Percentiles rank a stretch among this genome's conserved stretches.
These are phyloP conservation scores for Arachis stenosperma DNA, from an alignment of 306 rosid genomes.

Conservation along the genomic window DNA sequence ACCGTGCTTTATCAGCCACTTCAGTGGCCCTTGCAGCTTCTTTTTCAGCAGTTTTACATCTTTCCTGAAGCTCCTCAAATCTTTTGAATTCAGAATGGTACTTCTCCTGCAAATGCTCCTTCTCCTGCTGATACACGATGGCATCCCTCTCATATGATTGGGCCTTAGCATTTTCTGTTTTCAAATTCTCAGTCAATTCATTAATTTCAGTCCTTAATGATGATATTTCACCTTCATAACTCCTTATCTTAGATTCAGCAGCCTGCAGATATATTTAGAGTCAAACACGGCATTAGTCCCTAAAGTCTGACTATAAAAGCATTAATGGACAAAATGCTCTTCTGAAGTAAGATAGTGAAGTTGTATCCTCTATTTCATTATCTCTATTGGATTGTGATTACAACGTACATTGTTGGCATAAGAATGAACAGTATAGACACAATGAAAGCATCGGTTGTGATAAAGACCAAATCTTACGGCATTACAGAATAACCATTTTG, in stretches of 20 bases:
- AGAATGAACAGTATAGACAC: neutral
- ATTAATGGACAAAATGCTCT: neutral
- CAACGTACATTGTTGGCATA: neutral
- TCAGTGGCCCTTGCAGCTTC: constrained; percentile 82
- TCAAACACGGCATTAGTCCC: constrained; percentile 18
- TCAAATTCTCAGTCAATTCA: constrained; percentile 66
- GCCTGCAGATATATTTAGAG: constrained; percentile 55
- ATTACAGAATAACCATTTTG: neutral
- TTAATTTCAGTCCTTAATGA: constrained; percentile 65
- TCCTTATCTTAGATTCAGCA: constrained; percentile 78
- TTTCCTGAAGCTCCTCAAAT: constrained; percentile 80
- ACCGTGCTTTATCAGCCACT: constrained; percentile 82
- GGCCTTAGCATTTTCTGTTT: constrained; percentile 61
- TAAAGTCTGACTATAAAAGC: neutral
- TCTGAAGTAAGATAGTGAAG: neutral
- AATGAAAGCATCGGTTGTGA: neutral
- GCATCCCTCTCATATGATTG: constrained; percentile 82
- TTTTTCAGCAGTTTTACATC: constrained; percentile 76
- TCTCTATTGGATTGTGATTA: neutral
- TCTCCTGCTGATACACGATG: constrained; percentile 72
- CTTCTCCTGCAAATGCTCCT: constrained; percentile 71
- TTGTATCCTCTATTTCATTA: neutral
- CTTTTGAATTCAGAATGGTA: constrained; percentile 74
- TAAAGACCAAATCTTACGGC: neutral
- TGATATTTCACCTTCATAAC: constrained; percentile 72